Evolutionary conservation across 139 green algal genomes (phyloP), one percentile per base, ranked within the genome.

Genomic region (Gonium pectorale): DNA sequence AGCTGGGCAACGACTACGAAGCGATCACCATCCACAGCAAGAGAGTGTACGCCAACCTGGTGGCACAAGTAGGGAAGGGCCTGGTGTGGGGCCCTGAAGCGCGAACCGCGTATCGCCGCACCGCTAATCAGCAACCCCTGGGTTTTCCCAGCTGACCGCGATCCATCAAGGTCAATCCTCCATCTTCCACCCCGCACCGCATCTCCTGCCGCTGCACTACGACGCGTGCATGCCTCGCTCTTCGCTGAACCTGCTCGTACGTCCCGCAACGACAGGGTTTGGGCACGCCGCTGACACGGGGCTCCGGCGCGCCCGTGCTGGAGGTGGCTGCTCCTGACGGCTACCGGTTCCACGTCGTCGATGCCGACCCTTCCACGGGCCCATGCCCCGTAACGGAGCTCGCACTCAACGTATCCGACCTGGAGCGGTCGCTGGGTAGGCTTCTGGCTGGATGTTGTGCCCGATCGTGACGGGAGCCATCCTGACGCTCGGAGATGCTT

Each of bases 1-100:
- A 87, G 37, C 64, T 83, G 46, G 89, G 90, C n/a, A 93, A 93
- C 67, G 90, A 94, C 60, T 87, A 87, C 54, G 31, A 41, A 13
- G 78, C 67, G 49, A 81, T 93, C n/a, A 83, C 79, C 49, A 79
- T 93, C 24, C 22, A 29, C 38, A 92, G 74, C 68, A 70, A 81
- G 19, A 33, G 64, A 6, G 88, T 81, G 24, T 93, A 78, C 68
- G 64, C 38, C 59, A 83, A 83, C 33, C 27, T 83, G 9, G 31
- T 40, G 3, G 66, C 77, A 22, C 73, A 83, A 62, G 77, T 82
- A 27, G 1, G 29, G 56, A 4, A 67, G 29, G 29, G 60, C 13
- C 5, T 15, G 54, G 54, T 63, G 17, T n/a, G 8, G 54, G 54
- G 22, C 13, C 17, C 13, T 33, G 15, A 63, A 8, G 19, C 5